These are phyloP conservation scores for Entelexis paramagnoliae DNA, from an alignment of 1,139 yeast species.

Conservation along the genomic window DNA sequence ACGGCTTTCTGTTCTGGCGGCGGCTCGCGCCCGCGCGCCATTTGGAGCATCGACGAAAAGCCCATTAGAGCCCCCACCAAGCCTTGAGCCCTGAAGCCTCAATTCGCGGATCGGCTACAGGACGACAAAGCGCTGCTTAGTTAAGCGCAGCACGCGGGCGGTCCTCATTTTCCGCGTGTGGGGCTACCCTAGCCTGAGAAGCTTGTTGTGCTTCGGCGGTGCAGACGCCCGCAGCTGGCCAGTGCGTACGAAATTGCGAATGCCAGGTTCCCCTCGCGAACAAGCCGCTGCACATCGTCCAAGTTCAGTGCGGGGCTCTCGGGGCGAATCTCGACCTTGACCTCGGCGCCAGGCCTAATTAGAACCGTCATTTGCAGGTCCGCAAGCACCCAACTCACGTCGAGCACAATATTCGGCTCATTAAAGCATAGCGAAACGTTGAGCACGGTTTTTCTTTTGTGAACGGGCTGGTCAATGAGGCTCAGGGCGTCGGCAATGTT, in stretches of 20 bases:
- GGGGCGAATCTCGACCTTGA: constrained; percentile 5
- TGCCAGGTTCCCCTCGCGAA: constrained; percentile 14
- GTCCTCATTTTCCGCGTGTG: neutral
- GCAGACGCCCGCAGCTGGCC: constrained; percentile 11
- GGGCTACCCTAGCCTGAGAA: constrained; percentile 3
- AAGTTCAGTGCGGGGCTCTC: constrained; percentile 7
- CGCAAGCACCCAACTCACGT: constrained; percentile 13
- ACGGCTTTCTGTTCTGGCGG: neutral
- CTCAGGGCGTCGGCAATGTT: constrained; percentile 25
- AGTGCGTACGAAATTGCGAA: constrained; percentile 18
- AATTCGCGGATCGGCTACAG: neutral
- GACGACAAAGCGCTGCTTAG: neutral
- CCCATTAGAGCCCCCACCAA: constrained; percentile 7
- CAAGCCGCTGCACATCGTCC: constrained; percentile 11
- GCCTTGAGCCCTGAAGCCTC: neutral
- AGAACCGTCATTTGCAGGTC: constrained; percentile 10
- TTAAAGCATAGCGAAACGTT: constrained; percentile 7
- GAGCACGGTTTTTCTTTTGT: constrained; percentile 7
- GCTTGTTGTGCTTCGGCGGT: constrained; percentile 11
- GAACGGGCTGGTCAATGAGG: constrained; percentile 19
- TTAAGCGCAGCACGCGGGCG: neutral
- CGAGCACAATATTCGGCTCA: neutral
- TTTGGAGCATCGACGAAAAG: constrained; percentile 17
- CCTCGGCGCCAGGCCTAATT: neutral
- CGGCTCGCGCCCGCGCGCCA: constrained; percentile 20